Evolutionary conservation across 179 eudicot species (phyloP).

Genomic region (Drosera spatulata): DNA sequence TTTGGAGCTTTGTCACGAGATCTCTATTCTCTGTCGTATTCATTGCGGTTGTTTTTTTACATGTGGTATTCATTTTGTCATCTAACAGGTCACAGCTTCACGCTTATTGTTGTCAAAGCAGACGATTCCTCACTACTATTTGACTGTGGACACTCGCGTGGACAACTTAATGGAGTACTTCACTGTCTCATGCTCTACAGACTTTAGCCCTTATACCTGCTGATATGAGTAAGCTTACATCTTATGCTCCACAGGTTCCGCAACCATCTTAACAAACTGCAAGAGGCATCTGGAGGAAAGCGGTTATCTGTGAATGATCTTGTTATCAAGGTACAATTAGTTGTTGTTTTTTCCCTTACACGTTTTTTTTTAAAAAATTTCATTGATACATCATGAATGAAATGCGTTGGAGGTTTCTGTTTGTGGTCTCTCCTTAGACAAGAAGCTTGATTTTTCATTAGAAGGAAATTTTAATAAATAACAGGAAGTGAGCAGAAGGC

Average conservation of each 20-base stretch:
- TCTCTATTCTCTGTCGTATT: too few species aligned
- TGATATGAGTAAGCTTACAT: conserved; percentile 14
- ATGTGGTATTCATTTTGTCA: conserved; percentile 7
- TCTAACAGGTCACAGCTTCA: conserved; percentile 83
- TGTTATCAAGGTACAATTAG: conserved; percentile 68
- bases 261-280: conserved; percentile 54
- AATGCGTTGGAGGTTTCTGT: too few species aligned
- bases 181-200: conserved; percentile 16
- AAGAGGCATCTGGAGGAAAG: conserved; percentile 97
- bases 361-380: too few species aligned
- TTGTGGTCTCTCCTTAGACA: too few species aligned
- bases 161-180: conserved; percentile 86
- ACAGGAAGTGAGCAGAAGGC: too few species aligned
- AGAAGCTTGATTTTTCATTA: too few species aligned
- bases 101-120: conserved; percentile 84
- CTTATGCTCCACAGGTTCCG: conserved; percentile 42
- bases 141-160: conserved; percentile 91
- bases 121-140: conserved; percentile 96
- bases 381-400: too few species aligned
- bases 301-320: conserved; percentile 86
- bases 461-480: too few species aligned
- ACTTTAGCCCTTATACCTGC: background rate
- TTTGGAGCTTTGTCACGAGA: background rate
- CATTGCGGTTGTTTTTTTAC: background rate
- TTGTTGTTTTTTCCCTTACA: too few species aligned